Conservation (phyloP, 2,329 filamentous ascomycete genomes). For the Sarocladium strictum region DNA sequence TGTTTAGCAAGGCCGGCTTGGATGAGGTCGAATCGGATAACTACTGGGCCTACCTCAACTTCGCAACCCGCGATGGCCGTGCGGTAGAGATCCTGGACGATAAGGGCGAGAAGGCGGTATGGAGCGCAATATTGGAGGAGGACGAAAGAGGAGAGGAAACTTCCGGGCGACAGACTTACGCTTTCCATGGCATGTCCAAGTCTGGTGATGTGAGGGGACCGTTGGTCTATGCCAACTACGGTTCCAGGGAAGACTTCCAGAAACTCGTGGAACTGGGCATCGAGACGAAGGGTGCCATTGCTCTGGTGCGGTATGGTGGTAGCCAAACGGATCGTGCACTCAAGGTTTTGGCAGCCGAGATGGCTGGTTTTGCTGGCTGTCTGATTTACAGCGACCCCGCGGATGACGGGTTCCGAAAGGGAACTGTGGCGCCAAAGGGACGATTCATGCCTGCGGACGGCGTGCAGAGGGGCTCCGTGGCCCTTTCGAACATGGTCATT, state of each 20-base stretch:
- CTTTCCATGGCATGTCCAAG: conserved; percentile 86
- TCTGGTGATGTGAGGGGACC: conserved; percentile 81
- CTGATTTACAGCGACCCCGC: conserved; percentile 88
- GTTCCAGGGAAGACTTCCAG: conserved; percentile 77
- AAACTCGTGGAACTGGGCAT: conserved; percentile 64
- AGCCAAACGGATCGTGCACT: conserved; percentile 65
- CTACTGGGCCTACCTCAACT: conserved; percentile 82
- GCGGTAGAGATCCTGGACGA: conserved; percentile 73
- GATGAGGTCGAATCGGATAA: conserved; percentile 72
- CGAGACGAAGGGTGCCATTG: conserved; percentile 72
- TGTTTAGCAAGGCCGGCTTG: conserved; percentile 66
- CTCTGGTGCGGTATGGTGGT: conserved; percentile 75
- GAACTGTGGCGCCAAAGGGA: conserved; percentile 68
- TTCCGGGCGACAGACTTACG: conserved; percentile 61
- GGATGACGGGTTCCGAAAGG: conserved; percentile 74
- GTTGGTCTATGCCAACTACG: conserved; percentile 88
- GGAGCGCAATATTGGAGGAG: conserved; percentile 83
- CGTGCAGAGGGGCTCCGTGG: conserved; percentile 77
- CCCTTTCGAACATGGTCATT: conserved; percentile 73
- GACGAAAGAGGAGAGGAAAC: conserved; percentile 57
- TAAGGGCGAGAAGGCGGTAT: conserved; percentile 54
- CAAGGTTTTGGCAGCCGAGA: conserved; percentile 85
- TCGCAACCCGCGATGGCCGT: conserved; percentile 70
- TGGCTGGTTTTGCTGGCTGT: conserved; percentile 79
- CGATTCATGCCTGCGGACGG: conserved; percentile 75